These are phyloP conservation scores for Spergularia azorica DNA, from an alignment of 179 eudicot genomes.

Conservation along the genomic window DNA sequence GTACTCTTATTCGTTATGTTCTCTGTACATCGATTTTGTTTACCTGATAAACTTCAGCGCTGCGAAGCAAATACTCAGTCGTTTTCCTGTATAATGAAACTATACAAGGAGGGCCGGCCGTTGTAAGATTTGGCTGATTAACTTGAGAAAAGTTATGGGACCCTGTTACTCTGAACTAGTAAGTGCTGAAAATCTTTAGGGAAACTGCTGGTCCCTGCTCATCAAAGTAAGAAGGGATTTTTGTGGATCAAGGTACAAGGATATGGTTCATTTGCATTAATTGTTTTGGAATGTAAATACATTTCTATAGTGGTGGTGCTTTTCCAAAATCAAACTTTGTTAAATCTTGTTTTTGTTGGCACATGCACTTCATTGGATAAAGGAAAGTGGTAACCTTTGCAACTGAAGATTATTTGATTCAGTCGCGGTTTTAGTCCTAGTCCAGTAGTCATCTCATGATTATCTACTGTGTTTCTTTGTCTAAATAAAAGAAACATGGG, in stretches of 20 bases:
- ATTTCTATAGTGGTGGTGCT: too few species aligned
- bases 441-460: neutral
- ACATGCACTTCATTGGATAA: neutral
- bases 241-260: too few species aligned
- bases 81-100: neutral
- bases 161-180: too few species aligned
- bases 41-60: too few species aligned
- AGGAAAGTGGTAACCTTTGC: constrained; percentile 1
- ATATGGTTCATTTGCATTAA: too few species aligned
- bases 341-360: neutral
- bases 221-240: too few species aligned
- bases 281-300: too few species aligned
- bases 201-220: too few species aligned
- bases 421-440: neutral
- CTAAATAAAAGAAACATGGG: neutral
- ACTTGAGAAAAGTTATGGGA: neutral
- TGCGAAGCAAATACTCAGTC: neutral
- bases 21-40: too few species aligned
- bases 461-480: neutral
- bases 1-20: neutral
- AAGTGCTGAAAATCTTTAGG: too few species aligned
- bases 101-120: neutral
- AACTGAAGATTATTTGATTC: neutral
- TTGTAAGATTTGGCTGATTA: neutral
- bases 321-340: too few species aligned